These are phyloP conservation scores for Fusarium sp. DNA, from an alignment of 2,329 filamentous ascomycete species.

Conservation along the genomic window DNA sequence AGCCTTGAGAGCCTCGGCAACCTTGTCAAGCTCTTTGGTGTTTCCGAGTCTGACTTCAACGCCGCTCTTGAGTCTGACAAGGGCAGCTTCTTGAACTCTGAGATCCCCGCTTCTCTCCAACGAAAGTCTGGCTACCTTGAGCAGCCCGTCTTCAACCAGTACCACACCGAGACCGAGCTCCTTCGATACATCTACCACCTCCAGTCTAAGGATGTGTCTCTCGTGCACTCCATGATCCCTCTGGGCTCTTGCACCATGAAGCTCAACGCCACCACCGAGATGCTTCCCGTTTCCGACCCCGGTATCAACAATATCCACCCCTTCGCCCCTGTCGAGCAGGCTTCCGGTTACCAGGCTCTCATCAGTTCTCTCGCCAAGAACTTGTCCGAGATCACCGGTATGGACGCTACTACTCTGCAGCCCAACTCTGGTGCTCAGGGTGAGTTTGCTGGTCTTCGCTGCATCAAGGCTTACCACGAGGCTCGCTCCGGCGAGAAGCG, in stretches of 20 bases:
- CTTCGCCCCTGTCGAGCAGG: conserved; percentile 73
- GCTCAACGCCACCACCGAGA: conserved; percentile 92
- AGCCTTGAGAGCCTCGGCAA: conserved; percentile 38
- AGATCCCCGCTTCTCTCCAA: conserved; percentile 70
- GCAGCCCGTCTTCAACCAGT: conserved; percentile 92
- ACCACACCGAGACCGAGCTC: conserved; percentile 95
- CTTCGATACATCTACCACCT: conserved; percentile 93
- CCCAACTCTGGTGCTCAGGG: conserved; percentile 97
- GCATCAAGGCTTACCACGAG: conserved; percentile 87
- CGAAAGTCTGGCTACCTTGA: conserved; percentile 82
- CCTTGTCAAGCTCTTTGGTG: conserved; percentile 43
- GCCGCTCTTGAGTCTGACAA: conserved; percentile 47
- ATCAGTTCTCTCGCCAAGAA: conserved; percentile 79
- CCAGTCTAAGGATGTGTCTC: conserved; percentile 91
- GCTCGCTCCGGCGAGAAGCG: conserved; percentile 68
- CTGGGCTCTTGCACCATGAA: conserved; percentile 99
- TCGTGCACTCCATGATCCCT: conserved; percentile 97
- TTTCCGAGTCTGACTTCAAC: conserved; percentile 42
- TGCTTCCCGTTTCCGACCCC: conserved; percentile 73
- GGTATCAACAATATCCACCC: conserved; percentile 76
- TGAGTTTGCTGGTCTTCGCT: conserved; percentile 89
- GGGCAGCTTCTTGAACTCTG: conserved; percentile 48
- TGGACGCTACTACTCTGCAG: conserved; percentile 87
- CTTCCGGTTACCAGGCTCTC: conserved; percentile 76
- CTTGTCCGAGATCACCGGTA: conserved; percentile 85